Base-by-base conservation (phyloP, 495 filamentous ascomycete species). In the Hyaloscypha hepaticicola region DNA sequence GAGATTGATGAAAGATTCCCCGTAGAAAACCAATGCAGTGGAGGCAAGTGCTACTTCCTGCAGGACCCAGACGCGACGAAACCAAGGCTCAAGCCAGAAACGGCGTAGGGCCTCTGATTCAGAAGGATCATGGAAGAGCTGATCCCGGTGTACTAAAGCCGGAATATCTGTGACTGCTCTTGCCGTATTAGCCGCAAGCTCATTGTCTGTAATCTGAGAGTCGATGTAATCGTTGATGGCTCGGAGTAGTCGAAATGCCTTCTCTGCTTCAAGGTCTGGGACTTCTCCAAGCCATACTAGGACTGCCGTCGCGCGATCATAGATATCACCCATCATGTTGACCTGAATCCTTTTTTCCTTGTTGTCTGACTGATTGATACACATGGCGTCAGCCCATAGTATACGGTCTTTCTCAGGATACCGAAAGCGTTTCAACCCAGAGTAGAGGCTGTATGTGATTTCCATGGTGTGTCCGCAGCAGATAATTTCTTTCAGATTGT, bases 301-400 rank as follows among this genome's bases (percentile, higher is more conserved):
- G 8, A 76, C 71, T 21, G 33, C 61, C 0, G 25, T 14, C 11
- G 77, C 77, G 11, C 55, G 52, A 19, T 58, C 41, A 41, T 73
- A 78, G n/a, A 78, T 76, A 11, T 69, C 61, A 22, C 66, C 56
- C 75, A 79, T 77, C 48, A 74, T 55, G 22, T 53, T 51, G 5
- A 78, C 71, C 41, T 78, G 77, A n/a, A 58, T 38, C 9, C 55
- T 58, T 57, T 70, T 76, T 34, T 78, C 75, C 2, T 64, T 31
- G 4, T 65, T 27, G 56, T 76, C 58, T 7, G 59, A 28, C 63
- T 79, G 77, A 61, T 78, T 64, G 59, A 79, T 78, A 62, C 77
- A 79, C 14, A 78, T 72, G 2, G 73, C 65, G 57, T 78, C 77
- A 16, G 69, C 55, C 73, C 58, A 61, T 28, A 45, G 19, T 2